Percentiles rank a stretch among this genome's conserved stretches.
Conservation (phyloP, 2,329 filamentous ascomycete species). For the Trichoderma citrinoviride region DNA sequence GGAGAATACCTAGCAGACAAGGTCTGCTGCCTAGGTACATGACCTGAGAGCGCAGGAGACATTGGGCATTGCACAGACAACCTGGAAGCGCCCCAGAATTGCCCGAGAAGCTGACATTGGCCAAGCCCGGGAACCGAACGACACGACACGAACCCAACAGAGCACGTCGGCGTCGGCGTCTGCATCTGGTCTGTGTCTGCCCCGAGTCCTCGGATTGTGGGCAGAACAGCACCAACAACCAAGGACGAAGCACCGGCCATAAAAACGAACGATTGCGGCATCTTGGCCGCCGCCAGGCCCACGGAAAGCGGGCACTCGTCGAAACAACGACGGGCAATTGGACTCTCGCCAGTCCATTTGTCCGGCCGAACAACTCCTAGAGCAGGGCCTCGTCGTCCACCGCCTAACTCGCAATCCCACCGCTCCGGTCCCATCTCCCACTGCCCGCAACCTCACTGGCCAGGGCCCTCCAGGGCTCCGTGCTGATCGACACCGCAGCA, state of each 20-base stretch:
- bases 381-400: constrained; percentile 9
- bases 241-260: neutral
- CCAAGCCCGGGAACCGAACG: constrained; percentile 3
- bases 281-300: constrained; percentile 1
- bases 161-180: neutral
- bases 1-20: neutral
- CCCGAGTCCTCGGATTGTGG: neutral
- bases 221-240: neutral
- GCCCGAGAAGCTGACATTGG: constrained; percentile 14
- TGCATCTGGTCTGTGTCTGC: neutral
- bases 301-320: neutral
- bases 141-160: neutral
- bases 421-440: constrained; percentile 8
- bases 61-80: neutral
- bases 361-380: constrained; percentile 15
- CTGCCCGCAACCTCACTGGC: neutral
- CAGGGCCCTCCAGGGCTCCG: constrained; percentile 8
- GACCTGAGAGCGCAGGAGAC: no score
- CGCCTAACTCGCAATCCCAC: constrained; percentile 9
- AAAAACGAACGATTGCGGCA: neutral
- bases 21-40: no score
- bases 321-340: neutral
- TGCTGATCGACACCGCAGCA: constrained; percentile 21
- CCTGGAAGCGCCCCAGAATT: neutral
- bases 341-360: constrained; percentile 15